These are phyloP conservation scores for Leishmania guyanensis DNA, from an alignment of 208 protist species.

Conservation along the genomic window DNA sequence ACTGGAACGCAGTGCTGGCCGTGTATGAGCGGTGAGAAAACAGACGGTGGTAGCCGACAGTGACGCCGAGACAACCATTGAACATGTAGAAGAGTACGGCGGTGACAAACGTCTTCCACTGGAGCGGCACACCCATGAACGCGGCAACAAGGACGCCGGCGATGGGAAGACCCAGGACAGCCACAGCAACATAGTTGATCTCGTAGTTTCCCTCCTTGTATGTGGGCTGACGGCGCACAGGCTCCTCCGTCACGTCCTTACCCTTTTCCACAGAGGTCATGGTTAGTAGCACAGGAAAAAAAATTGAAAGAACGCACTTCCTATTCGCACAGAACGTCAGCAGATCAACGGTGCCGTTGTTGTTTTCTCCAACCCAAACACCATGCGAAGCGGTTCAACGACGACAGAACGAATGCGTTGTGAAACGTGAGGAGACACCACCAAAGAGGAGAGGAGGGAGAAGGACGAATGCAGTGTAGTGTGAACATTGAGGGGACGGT, in stretches of 20 bases:
- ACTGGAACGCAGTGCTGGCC: slow-evolving; percentile 56
- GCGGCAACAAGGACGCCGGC: slow-evolving; percentile 32
- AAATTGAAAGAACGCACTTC: slow-evolving; percentile 2
- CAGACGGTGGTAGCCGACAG: slow-evolving; percentile 89
- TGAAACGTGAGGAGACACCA: not conserved
- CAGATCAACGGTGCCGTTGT: not conserved
- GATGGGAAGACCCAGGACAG: slow-evolving; percentile 62
- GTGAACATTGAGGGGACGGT: not conserved
- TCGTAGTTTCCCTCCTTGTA: slow-evolving; percentile 70
- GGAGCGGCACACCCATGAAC: slow-evolving; percentile 55
- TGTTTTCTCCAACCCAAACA: not conserved
- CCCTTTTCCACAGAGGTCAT: slow-evolving; percentile 24
- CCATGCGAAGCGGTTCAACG: not conserved
- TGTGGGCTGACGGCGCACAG: slow-evolving; percentile 45
- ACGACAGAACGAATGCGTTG: not conserved
- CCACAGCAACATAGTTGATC: slow-evolving; percentile 80
- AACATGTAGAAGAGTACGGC: slow-evolving; percentile 76
- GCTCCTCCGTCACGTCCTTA: slow-evolving; percentile 41
- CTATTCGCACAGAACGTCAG: not conserved
- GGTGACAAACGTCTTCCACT: slow-evolving; percentile 75
- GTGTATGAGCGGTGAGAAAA: slow-evolving; percentile 89
- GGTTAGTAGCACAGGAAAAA: not conserved
- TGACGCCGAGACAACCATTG: slow-evolving; percentile 90
- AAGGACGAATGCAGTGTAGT: not conserved
- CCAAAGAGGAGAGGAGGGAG: not conserved